Evolutionary conservation across 352 stramenopile species (phyloP).

Genomic region (Pythium diclinum): DNA sequence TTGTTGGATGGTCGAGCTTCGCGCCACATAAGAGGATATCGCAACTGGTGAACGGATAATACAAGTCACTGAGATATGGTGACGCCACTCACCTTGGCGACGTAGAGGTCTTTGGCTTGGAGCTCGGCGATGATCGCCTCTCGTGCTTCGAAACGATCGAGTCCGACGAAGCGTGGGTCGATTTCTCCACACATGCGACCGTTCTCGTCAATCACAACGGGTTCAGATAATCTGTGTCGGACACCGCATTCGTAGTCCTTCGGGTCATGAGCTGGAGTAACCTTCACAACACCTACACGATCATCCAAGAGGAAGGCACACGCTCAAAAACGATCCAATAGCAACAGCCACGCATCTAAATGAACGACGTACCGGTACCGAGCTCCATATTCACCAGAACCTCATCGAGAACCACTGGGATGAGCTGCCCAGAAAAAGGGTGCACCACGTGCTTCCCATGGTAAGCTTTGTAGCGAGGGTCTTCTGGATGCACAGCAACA

Average conservation of each 20-base stretch:
- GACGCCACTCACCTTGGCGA: constrained; percentile 90
- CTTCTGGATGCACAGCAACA: constrained; percentile 96
- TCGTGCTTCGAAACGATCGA: constrained; percentile 95
- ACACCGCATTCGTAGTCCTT: constrained; percentile 99
- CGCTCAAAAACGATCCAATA: too few relatives aligned
- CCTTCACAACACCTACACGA: constrained; percentile 76
- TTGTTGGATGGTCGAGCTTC: constrained; percentile 72
- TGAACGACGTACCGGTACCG: constrained; percentile 88
- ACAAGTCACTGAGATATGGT: constrained; percentile 17
- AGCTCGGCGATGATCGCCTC: constrained; percentile 91
- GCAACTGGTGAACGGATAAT: constrained; percentile 13
- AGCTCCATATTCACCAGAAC: constrained; percentile 98
- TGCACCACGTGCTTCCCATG: constrained; percentile 96
- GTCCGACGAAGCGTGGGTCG: constrained; percentile 84
- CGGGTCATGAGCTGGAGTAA: constrained; percentile 99
- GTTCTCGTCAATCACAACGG: constrained; percentile 70
- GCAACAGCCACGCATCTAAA: too few relatives aligned
- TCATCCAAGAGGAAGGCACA: background rate
- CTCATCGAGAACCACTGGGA: constrained; percentile 96
- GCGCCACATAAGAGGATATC: background rate
- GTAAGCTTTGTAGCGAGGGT: constrained; percentile 92
- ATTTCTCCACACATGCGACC: constrained; percentile 71
- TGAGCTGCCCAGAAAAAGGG: constrained; percentile 86
- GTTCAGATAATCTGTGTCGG: constrained; percentile 88
- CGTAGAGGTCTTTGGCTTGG: constrained; percentile 78